These are phyloP conservation scores for Hypoxylon sp. DNA, from an alignment of 2,329 filamentous ascomycete species.

Conservation along the genomic window DNA sequence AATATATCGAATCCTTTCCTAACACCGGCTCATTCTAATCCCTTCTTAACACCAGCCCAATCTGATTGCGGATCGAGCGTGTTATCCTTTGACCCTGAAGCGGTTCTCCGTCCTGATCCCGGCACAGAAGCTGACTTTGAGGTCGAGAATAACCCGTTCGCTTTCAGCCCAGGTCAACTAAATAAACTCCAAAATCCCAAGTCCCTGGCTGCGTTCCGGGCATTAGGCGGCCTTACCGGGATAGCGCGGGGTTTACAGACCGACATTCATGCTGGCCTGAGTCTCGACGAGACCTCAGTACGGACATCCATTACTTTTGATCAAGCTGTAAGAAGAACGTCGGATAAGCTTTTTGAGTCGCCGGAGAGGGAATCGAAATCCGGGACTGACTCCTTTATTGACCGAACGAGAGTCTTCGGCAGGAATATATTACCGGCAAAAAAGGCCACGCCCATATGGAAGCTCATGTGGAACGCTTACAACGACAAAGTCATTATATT, in stretches of 20 bases:
- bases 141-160: constrained; percentile 79
- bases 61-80: constrained; percentile 54
- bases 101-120: constrained; percentile 77
- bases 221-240: constrained; percentile 77
- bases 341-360: constrained; percentile 44
- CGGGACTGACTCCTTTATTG: constrained; percentile 56
- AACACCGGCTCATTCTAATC: constrained; percentile 52
- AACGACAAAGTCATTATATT: constrained; percentile 82
- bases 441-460: constrained; percentile 71
- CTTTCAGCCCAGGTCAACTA: constrained; percentile 80
- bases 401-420: constrained; percentile 72
- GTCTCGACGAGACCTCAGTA: constrained; percentile 72
- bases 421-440: constrained; percentile 73
- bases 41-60: constrained; percentile 51
- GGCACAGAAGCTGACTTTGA: constrained; percentile 79
- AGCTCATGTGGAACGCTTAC: constrained; percentile 77
- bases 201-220: constrained; percentile 77
- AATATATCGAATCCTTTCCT: constrained; percentile 54
- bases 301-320: constrained; percentile 53
- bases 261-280: constrained; percentile 74
- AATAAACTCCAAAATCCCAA: constrained; percentile 84
- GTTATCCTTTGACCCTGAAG: constrained; percentile 49
- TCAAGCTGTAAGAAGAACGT: constrained; percentile 49
- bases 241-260: constrained; percentile 79
- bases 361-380: constrained; percentile 35